Conservation (phyloP, 225 moss, liverwort and hornwort species). For the Polytrichum formosum region DNA sequence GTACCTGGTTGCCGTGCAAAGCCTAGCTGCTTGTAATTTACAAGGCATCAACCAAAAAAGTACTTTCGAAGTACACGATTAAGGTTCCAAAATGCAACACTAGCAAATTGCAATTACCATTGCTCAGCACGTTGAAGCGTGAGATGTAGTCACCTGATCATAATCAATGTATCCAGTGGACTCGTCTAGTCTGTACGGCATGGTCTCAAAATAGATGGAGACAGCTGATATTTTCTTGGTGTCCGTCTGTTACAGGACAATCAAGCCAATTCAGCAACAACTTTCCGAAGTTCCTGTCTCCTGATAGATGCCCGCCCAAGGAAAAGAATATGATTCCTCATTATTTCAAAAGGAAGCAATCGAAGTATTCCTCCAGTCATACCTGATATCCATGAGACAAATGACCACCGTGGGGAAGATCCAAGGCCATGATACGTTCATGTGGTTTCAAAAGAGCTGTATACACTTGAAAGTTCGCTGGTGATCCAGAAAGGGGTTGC, state of each 20-base stretch:
- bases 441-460: constrained; percentile 95
- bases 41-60: too few species aligned
- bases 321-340: not conserved
- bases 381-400: constrained; percentile 97
- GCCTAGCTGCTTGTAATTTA: too few species aligned
- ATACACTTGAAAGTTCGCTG: constrained; percentile 96
- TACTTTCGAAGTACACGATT: too few species aligned
- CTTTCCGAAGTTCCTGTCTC: not conserved
- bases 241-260: constrained; percentile 60
- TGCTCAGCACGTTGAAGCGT: not conserved
- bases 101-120: not conserved
- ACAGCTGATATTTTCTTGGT: constrained; percentile 98
- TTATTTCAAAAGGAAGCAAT: not conserved
- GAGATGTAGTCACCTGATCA: constrained; percentile 38
- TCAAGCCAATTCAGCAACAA: not conserved
- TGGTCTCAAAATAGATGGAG: constrained; percentile 91
- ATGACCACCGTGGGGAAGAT: constrained; percentile 96
- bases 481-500: constrained; percentile 91
- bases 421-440: constrained; percentile 96
- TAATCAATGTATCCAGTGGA: constrained; percentile 82
- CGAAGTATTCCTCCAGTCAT: constrained; percentile 4
- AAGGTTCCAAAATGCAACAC: too few species aligned
- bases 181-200: constrained; percentile 90
- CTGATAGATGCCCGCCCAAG: too few species aligned
- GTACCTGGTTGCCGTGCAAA: too few species aligned